Evolutionary conservation across 192 early-diverging fungal species (phyloP), one percentile per base, ranked within the genome.

Genomic region (Funneliformis mosseae): DNA sequence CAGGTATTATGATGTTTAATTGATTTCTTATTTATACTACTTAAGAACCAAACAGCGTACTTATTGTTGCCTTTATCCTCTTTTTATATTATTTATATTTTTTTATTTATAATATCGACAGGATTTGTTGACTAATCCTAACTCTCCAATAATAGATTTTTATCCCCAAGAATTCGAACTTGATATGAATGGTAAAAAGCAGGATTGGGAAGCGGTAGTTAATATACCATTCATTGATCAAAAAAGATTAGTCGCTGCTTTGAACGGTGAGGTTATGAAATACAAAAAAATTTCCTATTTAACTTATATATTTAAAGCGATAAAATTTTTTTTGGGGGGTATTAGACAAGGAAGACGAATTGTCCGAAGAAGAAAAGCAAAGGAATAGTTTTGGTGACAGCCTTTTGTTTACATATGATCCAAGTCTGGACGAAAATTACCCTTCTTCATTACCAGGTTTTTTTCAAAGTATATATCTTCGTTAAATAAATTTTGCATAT

Each of bases 161-260:
- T 99, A 96, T 88, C 98, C 98, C 42, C 87, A 83, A 41, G 91
- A 94, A 45, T 98, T 99, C 87, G 92, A 93, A 4, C 87, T 95
- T 16, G 98, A 99, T 80, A 88, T 98, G 89, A 99, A 99, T 83
- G 98, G 98, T 76, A 99, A 99, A 88, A 98, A 97, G 83, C 93
- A 95, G 86, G 92, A 93, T 5, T 99, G 97, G 97, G 97, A 99
- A 87, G 97, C 96, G 21, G 92, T 99, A n/a, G 96, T 98, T n/a
- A 91, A 95, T 67, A 93, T 99, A 68, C 94, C 97, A 14, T 99
- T 99, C 83, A 98, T 99, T 76, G 96, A 99, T 71, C 90, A 96
- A 80, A 84, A 91, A n/a, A 89, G 96, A 69, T 89, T 99, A 46
- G 83, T 95, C 70, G 81, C 87, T 12, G 97, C 96, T 0, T 94